Percentiles rank a stretch among this genome's conserved stretches.
phyloP scores from a whole-genome alignment of 2,329 filamentous ascomycete species.

The Lasiodiplodia sp. region DNA sequence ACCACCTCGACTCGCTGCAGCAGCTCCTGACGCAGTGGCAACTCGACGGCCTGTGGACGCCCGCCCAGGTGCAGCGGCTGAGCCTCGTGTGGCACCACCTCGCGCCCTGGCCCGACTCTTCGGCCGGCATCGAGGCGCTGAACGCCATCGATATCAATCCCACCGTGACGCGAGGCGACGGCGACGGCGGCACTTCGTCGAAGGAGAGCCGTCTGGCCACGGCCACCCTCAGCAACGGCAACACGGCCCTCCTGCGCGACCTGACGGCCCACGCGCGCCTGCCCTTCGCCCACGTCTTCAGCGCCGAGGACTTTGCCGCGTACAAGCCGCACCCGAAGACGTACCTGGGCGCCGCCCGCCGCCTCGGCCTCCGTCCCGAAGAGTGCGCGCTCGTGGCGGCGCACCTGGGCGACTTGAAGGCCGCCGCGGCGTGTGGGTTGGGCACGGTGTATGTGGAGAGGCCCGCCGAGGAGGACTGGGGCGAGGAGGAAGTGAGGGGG shows the following conservation, averaged over 20 bases:
- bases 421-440: conserved; percentile 69
- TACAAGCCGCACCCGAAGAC: conserved; percentile 77
- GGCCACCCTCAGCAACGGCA: conserved; percentile 78
- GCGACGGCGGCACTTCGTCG: too few species aligned
- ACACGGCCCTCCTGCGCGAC: conserved; percentile 70
- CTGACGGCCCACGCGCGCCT: conserved; percentile 66
- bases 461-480: conserved; percentile 69
- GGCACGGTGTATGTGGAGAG: conserved; percentile 79
- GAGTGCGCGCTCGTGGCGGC: conserved; percentile 81
- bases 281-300: conserved; percentile 68
- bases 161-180: neutral
- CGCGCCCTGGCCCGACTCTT: conserved; percentile 71
- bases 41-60: conserved; percentile 66
- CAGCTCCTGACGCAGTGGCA: conserved; percentile 63
- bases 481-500: conserved; percentile 57
- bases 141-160: conserved; percentile 40
- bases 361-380: conserved; percentile 62
- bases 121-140: conserved; percentile 64
- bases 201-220: conserved; percentile 59
- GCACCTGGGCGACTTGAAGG: conserved; percentile 73
- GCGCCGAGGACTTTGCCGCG: conserved; percentile 72
- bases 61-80: conserved; percentile 46
- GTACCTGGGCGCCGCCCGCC: conserved; percentile 71
- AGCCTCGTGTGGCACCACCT: conserved; percentile 76
- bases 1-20: conserved; percentile 70